These are phyloP conservation scores for Aspergillus sclerotioniger DNA, from an alignment of 495 filamentous ascomycete genomes.

Conservation along the genomic window DNA sequence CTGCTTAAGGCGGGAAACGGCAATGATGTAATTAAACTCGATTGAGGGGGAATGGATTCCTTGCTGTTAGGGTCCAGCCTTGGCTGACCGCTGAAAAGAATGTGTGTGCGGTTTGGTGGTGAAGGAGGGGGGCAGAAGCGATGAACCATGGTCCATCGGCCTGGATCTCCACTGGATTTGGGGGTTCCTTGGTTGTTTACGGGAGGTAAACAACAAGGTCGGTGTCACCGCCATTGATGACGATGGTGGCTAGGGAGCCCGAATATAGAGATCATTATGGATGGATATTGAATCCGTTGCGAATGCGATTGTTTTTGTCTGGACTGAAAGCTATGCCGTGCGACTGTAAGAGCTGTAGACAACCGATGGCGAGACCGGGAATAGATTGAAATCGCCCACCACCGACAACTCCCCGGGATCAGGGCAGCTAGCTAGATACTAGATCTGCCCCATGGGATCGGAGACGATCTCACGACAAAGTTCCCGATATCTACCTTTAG, in stretches of 20 bases:
- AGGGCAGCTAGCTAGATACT: too few species aligned
- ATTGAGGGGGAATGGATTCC: not conserved
- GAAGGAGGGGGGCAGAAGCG: not conserved
- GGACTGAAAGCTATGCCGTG: too few species aligned
- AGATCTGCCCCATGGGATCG: not conserved
- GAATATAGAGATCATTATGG: not conserved
- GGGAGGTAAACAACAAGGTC: not conserved
- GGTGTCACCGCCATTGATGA: not conserved
- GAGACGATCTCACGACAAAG: not conserved
- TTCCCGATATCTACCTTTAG: not conserved
- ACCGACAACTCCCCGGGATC: not conserved
- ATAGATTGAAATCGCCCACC: not conserved
- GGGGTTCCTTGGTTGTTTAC: not conserved
- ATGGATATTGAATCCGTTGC: too few species aligned
- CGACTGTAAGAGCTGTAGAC: too few species aligned
- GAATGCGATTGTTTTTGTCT: not conserved
- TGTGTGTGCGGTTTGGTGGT: not conserved
- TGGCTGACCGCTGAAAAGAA: slow-evolving; percentile 1
- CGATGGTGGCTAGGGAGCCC: not conserved
- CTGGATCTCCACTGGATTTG: not conserved
- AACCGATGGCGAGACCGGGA: too few species aligned
- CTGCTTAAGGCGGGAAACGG: slow-evolving; percentile 19
- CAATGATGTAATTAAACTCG: not conserved
- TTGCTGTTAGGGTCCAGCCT: not conserved
- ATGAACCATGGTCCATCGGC: not conserved